Conservation (phyloP, 768 basidiomycete genomes). For the Hydnomerulius pinastri region DNA sequence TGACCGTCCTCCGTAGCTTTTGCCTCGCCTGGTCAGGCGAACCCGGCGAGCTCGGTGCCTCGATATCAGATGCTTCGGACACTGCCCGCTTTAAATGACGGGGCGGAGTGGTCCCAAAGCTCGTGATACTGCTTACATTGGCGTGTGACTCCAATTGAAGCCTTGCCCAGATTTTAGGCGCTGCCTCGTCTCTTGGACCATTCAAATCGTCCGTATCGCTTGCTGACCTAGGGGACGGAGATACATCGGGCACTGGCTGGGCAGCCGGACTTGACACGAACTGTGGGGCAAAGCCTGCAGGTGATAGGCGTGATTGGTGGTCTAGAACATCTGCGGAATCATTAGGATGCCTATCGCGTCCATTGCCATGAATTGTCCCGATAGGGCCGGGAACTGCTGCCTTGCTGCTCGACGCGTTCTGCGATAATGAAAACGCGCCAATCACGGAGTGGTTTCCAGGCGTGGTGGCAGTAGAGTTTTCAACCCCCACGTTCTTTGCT, state of each 20-base stretch:
- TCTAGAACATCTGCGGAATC: neutral
- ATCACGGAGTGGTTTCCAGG: neutral
- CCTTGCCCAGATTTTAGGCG: conserved; percentile 9
- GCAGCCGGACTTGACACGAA: neutral
- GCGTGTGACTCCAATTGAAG: conserved; percentile 1
- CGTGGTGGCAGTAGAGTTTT: conserved; percentile 1
- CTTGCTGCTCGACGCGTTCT: neutral
- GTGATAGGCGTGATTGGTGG: neutral
- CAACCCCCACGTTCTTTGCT: neutral
- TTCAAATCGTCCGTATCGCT: neutral
- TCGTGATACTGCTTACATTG: conserved; percentile 22
- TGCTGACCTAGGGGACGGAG: conserved; percentile 1
- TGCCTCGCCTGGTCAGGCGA: neutral
- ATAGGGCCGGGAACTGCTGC: conserved; percentile 7
- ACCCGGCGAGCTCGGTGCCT: conserved; percentile 2
- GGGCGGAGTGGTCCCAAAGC: conserved; percentile 11
- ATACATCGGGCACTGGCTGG: neutral
- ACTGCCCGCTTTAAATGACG: neutral
- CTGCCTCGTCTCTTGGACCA: neutral
- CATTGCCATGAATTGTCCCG: conserved; percentile 8
- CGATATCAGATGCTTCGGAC: neutral
- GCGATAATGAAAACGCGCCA: neutral
- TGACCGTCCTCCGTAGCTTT: conserved; percentile 22
- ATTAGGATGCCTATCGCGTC: neutral
- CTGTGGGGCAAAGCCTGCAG: neutral